Evolutionary conservation across 2,329 filamentous ascomycete species (phyloP).

Genomic region (Pseudofabraea citricarpa): DNA sequence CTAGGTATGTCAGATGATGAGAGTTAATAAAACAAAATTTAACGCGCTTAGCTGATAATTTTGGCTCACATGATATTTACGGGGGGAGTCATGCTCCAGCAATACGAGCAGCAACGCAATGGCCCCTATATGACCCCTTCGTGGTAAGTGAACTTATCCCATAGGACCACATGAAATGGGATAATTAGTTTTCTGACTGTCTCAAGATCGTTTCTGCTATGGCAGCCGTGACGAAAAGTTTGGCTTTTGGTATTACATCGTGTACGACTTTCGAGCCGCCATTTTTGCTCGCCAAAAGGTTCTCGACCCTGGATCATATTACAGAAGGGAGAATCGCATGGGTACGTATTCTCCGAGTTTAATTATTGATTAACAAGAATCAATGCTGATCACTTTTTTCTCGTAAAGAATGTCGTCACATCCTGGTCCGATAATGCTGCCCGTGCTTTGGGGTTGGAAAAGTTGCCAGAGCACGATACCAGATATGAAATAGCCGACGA

Average conservation of each 20-base stretch:
- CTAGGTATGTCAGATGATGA: too few relatives aligned
- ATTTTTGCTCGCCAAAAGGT: conserved; percentile 58
- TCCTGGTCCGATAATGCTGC: conserved; percentile 52
- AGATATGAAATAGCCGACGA: conserved; percentile 58
- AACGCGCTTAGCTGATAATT: conserved; percentile 57
- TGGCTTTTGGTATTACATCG: conserved; percentile 61
- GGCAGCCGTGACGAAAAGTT: conserved; percentile 58
- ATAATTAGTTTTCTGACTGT: background rate
- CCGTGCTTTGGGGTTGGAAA: conserved; percentile 47
- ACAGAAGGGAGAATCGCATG: conserved; percentile 28
- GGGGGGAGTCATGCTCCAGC: conserved; percentile 48
- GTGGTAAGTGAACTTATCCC: conserved; percentile 19
- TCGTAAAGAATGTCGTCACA: conserved; percentile 37
- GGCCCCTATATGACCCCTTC: conserved; percentile 45
- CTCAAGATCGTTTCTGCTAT: conserved; percentile 51
- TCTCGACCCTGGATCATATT: conserved; percentile 56
- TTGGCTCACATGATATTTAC: conserved; percentile 55
- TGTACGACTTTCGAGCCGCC: conserved; percentile 64
- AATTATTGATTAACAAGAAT: too few relatives aligned
- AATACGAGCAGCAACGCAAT: conserved; percentile 57
- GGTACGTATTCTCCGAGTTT: background rate
- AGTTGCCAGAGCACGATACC: conserved; percentile 58
- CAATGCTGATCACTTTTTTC: too few relatives aligned
- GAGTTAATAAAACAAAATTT: too few relatives aligned
- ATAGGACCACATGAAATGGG: background rate